These are phyloP conservation scores for Exophiala dermatitidis DNA, from an alignment of 2,329 filamentous ascomycete genomes.

Conservation along the genomic window DNA sequence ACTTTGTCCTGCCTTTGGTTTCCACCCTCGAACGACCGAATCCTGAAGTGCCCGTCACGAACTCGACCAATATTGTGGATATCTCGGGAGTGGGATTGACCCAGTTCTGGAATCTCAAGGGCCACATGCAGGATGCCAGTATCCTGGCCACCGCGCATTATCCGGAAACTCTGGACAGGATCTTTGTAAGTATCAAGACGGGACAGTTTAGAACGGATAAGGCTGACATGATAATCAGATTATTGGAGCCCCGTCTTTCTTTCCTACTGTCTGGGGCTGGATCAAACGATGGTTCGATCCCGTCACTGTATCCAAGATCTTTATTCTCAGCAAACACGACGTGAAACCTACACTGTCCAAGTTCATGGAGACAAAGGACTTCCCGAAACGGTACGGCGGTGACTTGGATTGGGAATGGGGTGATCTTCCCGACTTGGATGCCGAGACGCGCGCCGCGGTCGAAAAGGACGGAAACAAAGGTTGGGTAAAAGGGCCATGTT, in stretches of 20 bases:
- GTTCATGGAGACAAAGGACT: slow-evolving; percentile 75
- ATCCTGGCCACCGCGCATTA: slow-evolving; percentile 87
- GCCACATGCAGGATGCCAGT: slow-evolving; percentile 88
- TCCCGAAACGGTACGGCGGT: slow-evolving; percentile 85
- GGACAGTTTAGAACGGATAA: neutral
- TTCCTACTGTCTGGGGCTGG: slow-evolving; percentile 80
- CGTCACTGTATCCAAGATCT: slow-evolving; percentile 91
- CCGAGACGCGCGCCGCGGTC: slow-evolving; percentile 31
- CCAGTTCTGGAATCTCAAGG: slow-evolving; percentile 93
- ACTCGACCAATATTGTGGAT: slow-evolving; percentile 92
- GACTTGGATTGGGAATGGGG: slow-evolving; percentile 77
- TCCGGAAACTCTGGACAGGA: slow-evolving; percentile 83
- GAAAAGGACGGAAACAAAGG: slow-evolving; percentile 26
- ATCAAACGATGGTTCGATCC: slow-evolving; percentile 89
- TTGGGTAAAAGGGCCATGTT: slow-evolving; percentile 25
- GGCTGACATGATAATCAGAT: slow-evolving; percentile 45
- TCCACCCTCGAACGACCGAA: slow-evolving; percentile 68
- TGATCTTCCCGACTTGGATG: slow-evolving; percentile 65
- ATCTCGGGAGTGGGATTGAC: slow-evolving; percentile 79
- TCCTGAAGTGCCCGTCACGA: slow-evolving; percentile 76
- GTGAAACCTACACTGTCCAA: slow-evolving; percentile 67
- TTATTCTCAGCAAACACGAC: slow-evolving; percentile 69
- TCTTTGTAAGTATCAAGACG: slow-evolving; percentile 48
- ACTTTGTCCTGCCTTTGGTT: slow-evolving; percentile 79
- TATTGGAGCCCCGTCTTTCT: slow-evolving; percentile 81